These are phyloP conservation scores for Dendrobium nobile DNA, from an alignment of 106 monocot genomes.

Conservation along the genomic window DNA sequence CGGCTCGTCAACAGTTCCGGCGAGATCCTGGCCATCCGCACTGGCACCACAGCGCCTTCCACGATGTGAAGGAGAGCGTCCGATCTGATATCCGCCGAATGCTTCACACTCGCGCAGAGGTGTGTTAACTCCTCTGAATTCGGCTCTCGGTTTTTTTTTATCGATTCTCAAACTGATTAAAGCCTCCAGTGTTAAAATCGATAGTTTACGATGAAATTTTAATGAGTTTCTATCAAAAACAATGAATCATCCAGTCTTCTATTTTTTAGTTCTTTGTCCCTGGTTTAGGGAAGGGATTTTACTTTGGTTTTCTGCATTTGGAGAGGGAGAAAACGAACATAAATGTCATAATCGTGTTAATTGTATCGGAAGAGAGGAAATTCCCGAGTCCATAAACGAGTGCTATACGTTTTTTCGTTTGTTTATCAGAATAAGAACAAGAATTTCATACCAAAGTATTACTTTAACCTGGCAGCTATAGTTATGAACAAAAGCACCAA, in stretches of 20 bases:
- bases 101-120: conserved; percentile 92
- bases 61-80: conserved; percentile 79
- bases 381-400: background rate
- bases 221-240: background rate
- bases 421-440: too few relatives aligned
- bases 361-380: background rate
- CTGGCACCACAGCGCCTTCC: conserved; percentile 96
- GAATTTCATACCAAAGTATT: too few relatives aligned
- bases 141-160: background rate
- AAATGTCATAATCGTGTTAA: background rate
- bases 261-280: too few relatives aligned
- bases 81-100: conserved; percentile 93
- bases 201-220: background rate
- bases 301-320: background rate
- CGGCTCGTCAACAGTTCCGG: conserved; percentile 65
- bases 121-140: conserved; percentile 2
- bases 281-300: too few relatives aligned
- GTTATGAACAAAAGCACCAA: too few relatives aligned
- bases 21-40: conserved; percentile 88
- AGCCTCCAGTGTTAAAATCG: background rate
- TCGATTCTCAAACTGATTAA: background rate
- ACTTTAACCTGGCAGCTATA: too few relatives aligned
- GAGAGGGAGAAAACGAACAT: background rate
- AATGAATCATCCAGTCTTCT: too few relatives aligned
- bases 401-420: too few relatives aligned